Base-by-base conservation (phyloP, 2,329 filamentous ascomycete genomes). In the Pseudogymnoascus sp. region DNA sequence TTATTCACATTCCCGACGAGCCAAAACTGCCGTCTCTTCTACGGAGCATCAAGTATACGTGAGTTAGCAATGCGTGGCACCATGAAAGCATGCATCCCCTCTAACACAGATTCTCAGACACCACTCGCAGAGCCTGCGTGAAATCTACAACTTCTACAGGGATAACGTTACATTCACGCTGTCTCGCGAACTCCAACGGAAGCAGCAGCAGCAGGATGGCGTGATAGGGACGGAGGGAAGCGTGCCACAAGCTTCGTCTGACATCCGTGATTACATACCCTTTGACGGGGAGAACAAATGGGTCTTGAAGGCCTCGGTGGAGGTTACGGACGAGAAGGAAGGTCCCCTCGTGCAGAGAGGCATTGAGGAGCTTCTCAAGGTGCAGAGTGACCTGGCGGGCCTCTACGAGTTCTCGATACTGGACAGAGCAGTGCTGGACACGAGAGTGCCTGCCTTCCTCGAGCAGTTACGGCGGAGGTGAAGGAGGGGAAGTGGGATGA, bases 161-260 rank as follows among this genome's bases (percentile, higher is more conserved):
- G 80, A 81, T n/a, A 77, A 80, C 45, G 71, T 81, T 14, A 82
- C 85, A 69, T 84, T 83, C 64, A 75, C 75, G 62, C 75, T 86
- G 55, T 77, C 75, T 49, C 76, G 79, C 60, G 76, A 79, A 64
- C 80, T 81, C 76, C 66, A 52, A 62, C 19, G 12, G 62, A 64
- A 16, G 55, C n/a, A 12, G 6, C 33, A 16, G 55, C n/a, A 12
- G 6, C 33, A 60, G 19, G 10, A 60, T 38, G 45, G 45, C 45
- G 45, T 19, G 26, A 31, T 33, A 23, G 45, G 21, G n/a, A 14
- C 5, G 26, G 37, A 60, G 1, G 58, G 23, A n/a, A 5, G 37
- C 33, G 12, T 23, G 58, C 19, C n/a, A 14, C 23, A 63, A 63
- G 3, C 68, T 71, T 12, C 41, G 78, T 29, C 61, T 70, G 1